A percentile compares a stretch with the other conserved stretches of the same genome.
Conservation (phyloP, 2,329 filamentous ascomycete species). For the Fusarium irregulare region DNA sequence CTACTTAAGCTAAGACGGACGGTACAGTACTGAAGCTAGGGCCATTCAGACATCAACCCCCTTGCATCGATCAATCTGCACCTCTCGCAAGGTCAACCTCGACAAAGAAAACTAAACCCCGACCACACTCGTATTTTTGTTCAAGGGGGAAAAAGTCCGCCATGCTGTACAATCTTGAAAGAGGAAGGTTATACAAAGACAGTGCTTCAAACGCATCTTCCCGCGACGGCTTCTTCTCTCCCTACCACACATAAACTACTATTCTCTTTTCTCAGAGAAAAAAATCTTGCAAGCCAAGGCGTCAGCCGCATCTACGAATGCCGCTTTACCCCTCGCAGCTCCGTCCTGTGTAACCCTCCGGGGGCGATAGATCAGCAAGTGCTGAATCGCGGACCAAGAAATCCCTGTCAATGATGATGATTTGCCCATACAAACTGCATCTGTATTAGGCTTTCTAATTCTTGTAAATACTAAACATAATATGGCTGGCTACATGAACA, state of each 20-base stretch:
- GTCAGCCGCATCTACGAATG: constrained; percentile 20
- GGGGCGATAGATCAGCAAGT: constrained; percentile 7
- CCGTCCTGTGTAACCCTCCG: constrained; percentile 28
- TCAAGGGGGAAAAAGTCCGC: not conserved
- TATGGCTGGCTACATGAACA: constrained; percentile 29
- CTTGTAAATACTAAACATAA: constrained; percentile 10
- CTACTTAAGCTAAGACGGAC: no score
- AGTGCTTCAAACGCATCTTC: not conserved
- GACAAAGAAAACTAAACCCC: not conserved
- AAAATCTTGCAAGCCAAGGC: constrained; percentile 3
- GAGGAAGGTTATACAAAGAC: constrained; percentile 5
- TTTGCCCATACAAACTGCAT: not conserved
- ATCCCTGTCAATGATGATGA: not conserved
- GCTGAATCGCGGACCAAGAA: not conserved
- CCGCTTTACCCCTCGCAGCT: constrained; percentile 36
- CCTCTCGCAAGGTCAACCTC: constrained; percentile 1
- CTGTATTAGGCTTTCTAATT: constrained; percentile 7
- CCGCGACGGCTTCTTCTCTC: constrained; percentile 5
- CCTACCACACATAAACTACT: not conserved
- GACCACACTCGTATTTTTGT: not conserved
- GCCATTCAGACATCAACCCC: not conserved
- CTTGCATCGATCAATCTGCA: not conserved
- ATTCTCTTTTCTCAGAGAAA: not conserved
- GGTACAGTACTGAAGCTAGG: not conserved
- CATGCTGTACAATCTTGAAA: not conserved